phyloP scores from a whole-genome alignment of 352 stramenopile species.

The Discostella stelligera region DNA sequence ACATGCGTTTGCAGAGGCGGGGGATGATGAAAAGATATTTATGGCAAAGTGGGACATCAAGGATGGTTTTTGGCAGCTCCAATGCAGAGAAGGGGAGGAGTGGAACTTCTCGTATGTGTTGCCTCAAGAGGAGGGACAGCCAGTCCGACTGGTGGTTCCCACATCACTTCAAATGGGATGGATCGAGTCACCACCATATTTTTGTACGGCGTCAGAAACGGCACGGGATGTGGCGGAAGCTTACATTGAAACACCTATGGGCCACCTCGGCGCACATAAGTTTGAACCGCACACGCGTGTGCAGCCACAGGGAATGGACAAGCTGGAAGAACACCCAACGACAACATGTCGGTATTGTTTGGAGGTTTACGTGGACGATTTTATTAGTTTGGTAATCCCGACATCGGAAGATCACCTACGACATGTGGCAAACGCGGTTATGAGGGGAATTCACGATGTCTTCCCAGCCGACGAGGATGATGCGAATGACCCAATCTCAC shows the following conservation, averaged over 20 bases:
- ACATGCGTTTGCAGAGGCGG: background rate
- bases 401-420: background rate
- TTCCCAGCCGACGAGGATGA: background rate
- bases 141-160: slow-evolving; percentile 25
- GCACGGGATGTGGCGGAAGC: slow-evolving; percentile 4
- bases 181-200: too few relatives aligned
- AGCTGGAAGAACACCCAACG: slow-evolving; percentile 10
- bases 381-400: background rate
- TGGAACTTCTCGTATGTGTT: slow-evolving; percentile 46
- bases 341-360: background rate
- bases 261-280: too few relatives aligned
- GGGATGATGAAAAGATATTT: too few relatives aligned
- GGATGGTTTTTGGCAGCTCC: slow-evolving; percentile 23
- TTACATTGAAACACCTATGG: background rate
- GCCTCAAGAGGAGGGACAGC: slow-evolving; percentile 12
- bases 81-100: slow-evolving; percentile 3
- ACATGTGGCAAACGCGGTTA: background rate
- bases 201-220: slow-evolving; percentile 3
- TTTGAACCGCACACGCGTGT: too few relatives aligned
- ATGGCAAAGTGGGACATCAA: too few relatives aligned
- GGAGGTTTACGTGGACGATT: slow-evolving; percentile 26
- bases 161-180: background rate
- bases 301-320: too few relatives aligned
- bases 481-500: background rate
- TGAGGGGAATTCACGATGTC: background rate